Conservation (phyloP, 2,329 filamentous ascomycete genomes). For the Xylaria polymorpha region DNA sequence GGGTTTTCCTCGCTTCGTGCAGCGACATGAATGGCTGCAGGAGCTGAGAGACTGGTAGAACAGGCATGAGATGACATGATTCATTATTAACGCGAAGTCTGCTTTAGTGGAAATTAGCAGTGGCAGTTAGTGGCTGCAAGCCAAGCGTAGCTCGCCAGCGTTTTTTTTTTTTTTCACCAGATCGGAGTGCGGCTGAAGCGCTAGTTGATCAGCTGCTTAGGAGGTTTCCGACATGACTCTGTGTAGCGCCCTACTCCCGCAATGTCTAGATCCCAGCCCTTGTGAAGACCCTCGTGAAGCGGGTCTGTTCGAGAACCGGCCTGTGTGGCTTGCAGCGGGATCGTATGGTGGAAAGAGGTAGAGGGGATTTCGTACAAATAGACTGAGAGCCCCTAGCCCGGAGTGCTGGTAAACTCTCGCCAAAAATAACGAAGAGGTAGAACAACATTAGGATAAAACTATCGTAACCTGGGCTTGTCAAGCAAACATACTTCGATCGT, state of each 20-base stretch:
- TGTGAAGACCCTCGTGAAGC: slow-evolving; percentile 15
- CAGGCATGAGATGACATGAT: slow-evolving; percentile 25
- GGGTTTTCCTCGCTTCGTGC: slow-evolving; percentile 29
- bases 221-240: slow-evolving; percentile 9
- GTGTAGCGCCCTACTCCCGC: neutral
- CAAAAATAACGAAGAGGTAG: neutral
- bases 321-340: slow-evolving; percentile 5
- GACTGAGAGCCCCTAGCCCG: slow-evolving; percentile 13
- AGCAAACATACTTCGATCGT: slow-evolving; percentile 3
- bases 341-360: neutral
- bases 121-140: slow-evolving; percentile 6
- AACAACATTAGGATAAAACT: neutral
- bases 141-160: neutral
- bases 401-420: neutral
- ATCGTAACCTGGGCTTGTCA: neutral
- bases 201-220: slow-evolving; percentile 33
- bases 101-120: slow-evolving; percentile 13
- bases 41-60: slow-evolving; percentile 18
- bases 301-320: slow-evolving; percentile 16
- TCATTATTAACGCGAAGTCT: neutral
- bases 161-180: slow-evolving; percentile 15
- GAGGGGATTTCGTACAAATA: slow-evolving; percentile 24
- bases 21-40: slow-evolving; percentile 28
- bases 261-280: neutral
- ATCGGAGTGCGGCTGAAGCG: slow-evolving; percentile 37